Evolutionary conservation across 257 asterid species (phyloP), one percentile per base, ranked within the genome.

Genomic region (Solanum tarapatanum): DNA sequence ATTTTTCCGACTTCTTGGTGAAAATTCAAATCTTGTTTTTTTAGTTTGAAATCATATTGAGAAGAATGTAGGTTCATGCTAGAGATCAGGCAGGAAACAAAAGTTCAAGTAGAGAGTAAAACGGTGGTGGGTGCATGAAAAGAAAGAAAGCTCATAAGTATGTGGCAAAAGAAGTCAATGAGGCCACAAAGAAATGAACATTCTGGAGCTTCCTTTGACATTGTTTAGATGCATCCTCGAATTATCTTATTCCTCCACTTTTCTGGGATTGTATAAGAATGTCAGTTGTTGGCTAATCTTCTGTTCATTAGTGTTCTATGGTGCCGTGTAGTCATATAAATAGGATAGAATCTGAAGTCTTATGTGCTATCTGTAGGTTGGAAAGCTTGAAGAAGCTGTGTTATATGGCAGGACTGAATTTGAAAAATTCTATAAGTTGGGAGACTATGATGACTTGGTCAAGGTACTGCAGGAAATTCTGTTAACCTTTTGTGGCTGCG

Each of bases 331-430:
- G 69, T 82, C 69, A 43, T 43, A 82, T 30, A 48, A 48, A 28
- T 28, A 51, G 43, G 41, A 48, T 45, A 48, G 2, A 86, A 30
- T 82, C 58, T 69, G 60, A 55, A 17, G 14, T 89, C 24, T 45
- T 73, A 43, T 4, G 16, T 84, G 39, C 41, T 16, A 28, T 85
- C 41, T 87, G 87, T 93, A 97, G 99, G 94, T 86, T 74, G 97
- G 95, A 60, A 92, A 90, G 90, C 92, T 94, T 64, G 95, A 92
- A 88, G 98, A 97, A 85, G 98, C 99, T 88, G 92, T 97, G 87
- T 21, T 43, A 75, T 93, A 94, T 73, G 99, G 97, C 79, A 92
- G 98, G 91, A 91, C 87, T 74, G 96, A 94, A 75, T 97, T 97
- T 80, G 92, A 89, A 86, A 95, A 94, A 93, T 95, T 94, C 91